Conservation (phyloP, 208 protist genomes). For the Wallacemonas sp. region DNA sequence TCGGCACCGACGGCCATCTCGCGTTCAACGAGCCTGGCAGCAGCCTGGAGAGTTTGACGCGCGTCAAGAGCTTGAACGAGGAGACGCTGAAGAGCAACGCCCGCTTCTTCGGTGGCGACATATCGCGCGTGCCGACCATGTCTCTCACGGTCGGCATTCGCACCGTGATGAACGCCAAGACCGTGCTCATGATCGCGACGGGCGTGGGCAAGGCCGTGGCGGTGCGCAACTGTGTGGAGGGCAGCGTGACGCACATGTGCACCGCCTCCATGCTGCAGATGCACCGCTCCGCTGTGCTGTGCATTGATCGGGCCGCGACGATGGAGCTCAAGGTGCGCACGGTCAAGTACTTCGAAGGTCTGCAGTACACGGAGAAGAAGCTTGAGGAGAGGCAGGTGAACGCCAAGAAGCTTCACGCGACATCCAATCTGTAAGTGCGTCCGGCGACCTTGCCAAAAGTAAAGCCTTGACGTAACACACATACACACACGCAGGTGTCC, state of each 20-base stretch:
- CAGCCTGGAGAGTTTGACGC: conserved; percentile 80
- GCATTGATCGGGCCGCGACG: conserved; percentile 92
- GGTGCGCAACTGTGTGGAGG: conserved; percentile 90
- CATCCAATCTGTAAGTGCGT: conserved; percentile 51
- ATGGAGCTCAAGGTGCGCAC: conserved; percentile 94
- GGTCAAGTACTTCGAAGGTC: conserved; percentile 92
- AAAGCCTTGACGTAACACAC: neutral
- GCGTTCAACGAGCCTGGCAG: conserved; percentile 97
- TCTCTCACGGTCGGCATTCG: conserved; percentile 95
- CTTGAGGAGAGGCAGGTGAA: conserved; percentile 55
- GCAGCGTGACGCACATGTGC: conserved; percentile 92
- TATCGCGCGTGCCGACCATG: conserved; percentile 91
- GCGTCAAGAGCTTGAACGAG: conserved; percentile 93
- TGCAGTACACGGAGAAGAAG: conserved; percentile 69
- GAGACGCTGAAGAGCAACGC: conserved; percentile 95
- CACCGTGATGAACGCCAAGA: conserved; percentile 87
- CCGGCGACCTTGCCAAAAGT: too few species aligned
- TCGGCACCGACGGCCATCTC: conserved; percentile 94
- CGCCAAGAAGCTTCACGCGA: conserved; percentile 21
- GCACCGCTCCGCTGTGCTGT: conserved; percentile 84
- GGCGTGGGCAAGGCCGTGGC: conserved; percentile 89
- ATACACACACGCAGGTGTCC: neutral
- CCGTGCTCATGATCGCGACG: conserved; percentile 93
- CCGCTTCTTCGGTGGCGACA: conserved; percentile 93
- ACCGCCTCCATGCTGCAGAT: conserved; percentile 92